These are phyloP conservation scores for Diaporthe velutina DNA, from an alignment of 2,329 filamentous ascomycete species.

Conservation along the genomic window DNA sequence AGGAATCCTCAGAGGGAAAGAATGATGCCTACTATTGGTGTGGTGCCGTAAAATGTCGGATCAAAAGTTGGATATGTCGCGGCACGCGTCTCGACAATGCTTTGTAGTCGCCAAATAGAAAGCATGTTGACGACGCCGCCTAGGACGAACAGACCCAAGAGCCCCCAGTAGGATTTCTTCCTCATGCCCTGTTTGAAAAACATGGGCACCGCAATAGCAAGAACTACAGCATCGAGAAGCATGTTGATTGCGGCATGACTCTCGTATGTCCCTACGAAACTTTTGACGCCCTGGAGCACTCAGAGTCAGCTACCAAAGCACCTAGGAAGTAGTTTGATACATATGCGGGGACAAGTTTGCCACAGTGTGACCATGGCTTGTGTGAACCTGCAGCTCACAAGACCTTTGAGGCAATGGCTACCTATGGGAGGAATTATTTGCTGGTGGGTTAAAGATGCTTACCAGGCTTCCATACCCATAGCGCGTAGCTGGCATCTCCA, in stretches of 20 bases:
- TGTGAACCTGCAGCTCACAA: too few relatives aligned
- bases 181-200: constrained; percentile 46
- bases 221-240: constrained; percentile 48
- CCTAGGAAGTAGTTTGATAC: too few relatives aligned
- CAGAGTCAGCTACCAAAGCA: too few relatives aligned
- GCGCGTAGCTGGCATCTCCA: constrained; percentile 30
- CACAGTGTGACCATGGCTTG: too few relatives aligned
- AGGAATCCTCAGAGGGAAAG: too few relatives aligned
- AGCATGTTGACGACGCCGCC: constrained; percentile 48
- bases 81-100: constrained; percentile 47
- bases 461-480: constrained; percentile 50
- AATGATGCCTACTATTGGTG: constrained; percentile 48
- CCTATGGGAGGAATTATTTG: too few relatives aligned
- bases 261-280: constrained; percentile 47
- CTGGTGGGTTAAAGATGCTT: too few relatives aligned
- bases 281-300: constrained; percentile 37
- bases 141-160: constrained; percentile 48
- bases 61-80: constrained; percentile 51
- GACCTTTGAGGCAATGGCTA: too few relatives aligned
- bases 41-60: constrained; percentile 53
- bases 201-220: constrained; percentile 49
- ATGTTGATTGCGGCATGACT: constrained; percentile 49
- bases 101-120: constrained; percentile 50
- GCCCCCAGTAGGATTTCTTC: constrained; percentile 48
- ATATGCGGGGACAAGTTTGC: too few relatives aligned